Base-by-base conservation (phyloP, 2,329 filamentous ascomycete species). In the Diaporthe eres region DNA sequence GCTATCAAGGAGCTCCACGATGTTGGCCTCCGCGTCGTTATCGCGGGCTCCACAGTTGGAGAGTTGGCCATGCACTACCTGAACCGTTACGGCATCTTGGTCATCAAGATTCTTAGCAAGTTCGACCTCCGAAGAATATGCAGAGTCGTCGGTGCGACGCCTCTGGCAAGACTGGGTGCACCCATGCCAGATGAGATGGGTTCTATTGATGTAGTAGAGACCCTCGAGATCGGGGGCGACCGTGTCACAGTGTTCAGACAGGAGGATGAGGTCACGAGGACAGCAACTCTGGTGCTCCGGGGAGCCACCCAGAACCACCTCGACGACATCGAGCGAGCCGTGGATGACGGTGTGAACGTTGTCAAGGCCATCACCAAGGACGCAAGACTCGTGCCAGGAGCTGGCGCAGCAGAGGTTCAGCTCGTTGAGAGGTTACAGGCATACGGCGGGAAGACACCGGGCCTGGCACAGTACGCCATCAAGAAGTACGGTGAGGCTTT, bases 131-230 rank as follows among this genome's bases (percentile, higher is more conserved):
- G 97, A 80, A 92, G 97, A 82, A 89, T 98, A 81, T 99, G 97
- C 90, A 94, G 97, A 78, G 97, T 99, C 34, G 96, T 98, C 71
- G 96, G 96, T 78, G 97, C 97, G 74, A 98, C 97, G 19, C 97
- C 97, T n/a, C 90, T 99, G 77, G 97, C 97, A 72, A 94, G 97
- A 81, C 90, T 99, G 65, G 97, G 97, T 78, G 97, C 97, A 22
- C 97, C 97, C 60, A 99, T 99, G 97, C 97, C 97, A n/a, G 97
- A 99, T 80, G 97, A 99, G 89, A 98, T 98, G 96, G 97, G 97
- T 79, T 94, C 87, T 81, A 92, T 99, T 78, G 97, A 99, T 83
- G 86, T 99, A 75, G 97, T 99, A 44, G 97, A 99, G 90, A 98
- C 97, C 1, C 90, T 97, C 60, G 97, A 99, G 86, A 98, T 99